Evolutionary conservation across 2,329 filamentous ascomycete species (phyloP).

Genomic region (Aspergillus eucalypticola): DNA sequence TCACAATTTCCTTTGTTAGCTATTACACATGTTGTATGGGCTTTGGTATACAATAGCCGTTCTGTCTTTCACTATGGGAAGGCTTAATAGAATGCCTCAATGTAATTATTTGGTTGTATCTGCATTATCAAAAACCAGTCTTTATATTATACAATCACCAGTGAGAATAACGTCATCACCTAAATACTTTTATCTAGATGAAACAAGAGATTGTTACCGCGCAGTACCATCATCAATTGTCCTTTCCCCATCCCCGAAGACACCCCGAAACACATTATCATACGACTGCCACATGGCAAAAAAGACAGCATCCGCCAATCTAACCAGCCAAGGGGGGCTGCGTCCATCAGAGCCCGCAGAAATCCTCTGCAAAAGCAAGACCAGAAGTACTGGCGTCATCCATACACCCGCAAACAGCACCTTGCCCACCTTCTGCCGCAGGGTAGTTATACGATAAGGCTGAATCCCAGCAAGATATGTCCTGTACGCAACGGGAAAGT

Average conservation of each 20-base stretch:
- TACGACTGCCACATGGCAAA: conserved; percentile 64
- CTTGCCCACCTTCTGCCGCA: conserved; percentile 66
- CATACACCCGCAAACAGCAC: conserved; percentile 62
- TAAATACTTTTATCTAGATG: neutral
- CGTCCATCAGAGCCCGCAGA: conserved; percentile 67
- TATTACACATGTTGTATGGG: conserved; percentile 4
- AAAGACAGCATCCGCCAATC: conserved; percentile 55
- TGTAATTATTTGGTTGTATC: neutral
- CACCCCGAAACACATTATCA: conserved; percentile 61
- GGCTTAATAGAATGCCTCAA: neutral
- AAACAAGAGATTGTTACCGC: neutral
- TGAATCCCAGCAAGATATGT: conserved; percentile 68
- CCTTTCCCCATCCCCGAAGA: conserved; percentile 87
- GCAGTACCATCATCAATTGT: conserved; percentile 40
- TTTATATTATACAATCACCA: too few species aligned
- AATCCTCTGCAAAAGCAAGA: conserved; percentile 46
- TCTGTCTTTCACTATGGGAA: neutral
- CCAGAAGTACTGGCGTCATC: conserved; percentile 58
- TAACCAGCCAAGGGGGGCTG: conserved; percentile 67
- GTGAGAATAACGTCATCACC: too few species aligned
- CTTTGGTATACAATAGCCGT: neutral
- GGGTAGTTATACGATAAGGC: conserved; percentile 69
- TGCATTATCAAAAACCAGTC: too few species aligned
- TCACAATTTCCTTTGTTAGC: conserved; percentile 41
- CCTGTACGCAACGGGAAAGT: conserved; percentile 76